A percentile compares a stretch with the other conserved stretches of the same genome.
phyloP scores from a whole-genome alignment of 179 eudicot species.

The Gypsophila paniculata region DNA sequence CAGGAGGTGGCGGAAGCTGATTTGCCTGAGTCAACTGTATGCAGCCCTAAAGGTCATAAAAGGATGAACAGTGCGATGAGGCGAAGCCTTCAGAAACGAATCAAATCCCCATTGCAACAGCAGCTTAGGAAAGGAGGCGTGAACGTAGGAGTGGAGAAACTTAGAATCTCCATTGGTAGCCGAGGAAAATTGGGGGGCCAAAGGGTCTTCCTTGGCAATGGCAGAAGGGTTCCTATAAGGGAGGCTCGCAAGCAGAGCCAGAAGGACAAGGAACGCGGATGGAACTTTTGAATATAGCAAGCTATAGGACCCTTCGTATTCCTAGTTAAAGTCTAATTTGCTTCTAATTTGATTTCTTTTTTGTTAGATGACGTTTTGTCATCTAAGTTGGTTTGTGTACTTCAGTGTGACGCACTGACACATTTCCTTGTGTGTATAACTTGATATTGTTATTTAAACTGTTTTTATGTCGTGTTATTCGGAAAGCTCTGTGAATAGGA shows the following conservation, averaged over 20 bases:
- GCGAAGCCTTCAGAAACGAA: constrained; percentile 64
- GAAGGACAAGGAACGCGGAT: constrained; percentile 73
- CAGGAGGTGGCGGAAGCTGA: constrained; percentile 27
- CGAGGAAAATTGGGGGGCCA: constrained; percentile 65
- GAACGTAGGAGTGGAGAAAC: constrained; percentile 69
- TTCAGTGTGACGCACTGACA: constrained; percentile 2
- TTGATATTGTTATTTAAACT: background rate
- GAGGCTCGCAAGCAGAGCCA: constrained; percentile 48
- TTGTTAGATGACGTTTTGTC: constrained; percentile 26
- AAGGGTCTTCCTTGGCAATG: constrained; percentile 46
- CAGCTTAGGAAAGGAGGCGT: constrained; percentile 51
- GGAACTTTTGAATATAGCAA: constrained; percentile 53
- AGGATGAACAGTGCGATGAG: constrained; percentile 48
- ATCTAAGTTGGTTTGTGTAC: constrained; percentile 23
- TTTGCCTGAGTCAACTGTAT: constrained; percentile 35
- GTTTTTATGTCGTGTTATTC: background rate
- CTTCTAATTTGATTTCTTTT: background rate
- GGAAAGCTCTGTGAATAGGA: background rate
- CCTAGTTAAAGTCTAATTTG: background rate
- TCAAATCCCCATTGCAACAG: constrained; percentile 64
- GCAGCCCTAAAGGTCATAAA: constrained; percentile 52
- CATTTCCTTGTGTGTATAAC: constrained; percentile 22
- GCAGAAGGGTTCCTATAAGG: constrained; percentile 35
- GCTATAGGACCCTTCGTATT: background rate
- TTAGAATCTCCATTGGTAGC: constrained; percentile 68